Evolutionary conservation across 2,329 filamentous ascomycete species (phyloP).

Genomic region (Periconia sp.): DNA sequence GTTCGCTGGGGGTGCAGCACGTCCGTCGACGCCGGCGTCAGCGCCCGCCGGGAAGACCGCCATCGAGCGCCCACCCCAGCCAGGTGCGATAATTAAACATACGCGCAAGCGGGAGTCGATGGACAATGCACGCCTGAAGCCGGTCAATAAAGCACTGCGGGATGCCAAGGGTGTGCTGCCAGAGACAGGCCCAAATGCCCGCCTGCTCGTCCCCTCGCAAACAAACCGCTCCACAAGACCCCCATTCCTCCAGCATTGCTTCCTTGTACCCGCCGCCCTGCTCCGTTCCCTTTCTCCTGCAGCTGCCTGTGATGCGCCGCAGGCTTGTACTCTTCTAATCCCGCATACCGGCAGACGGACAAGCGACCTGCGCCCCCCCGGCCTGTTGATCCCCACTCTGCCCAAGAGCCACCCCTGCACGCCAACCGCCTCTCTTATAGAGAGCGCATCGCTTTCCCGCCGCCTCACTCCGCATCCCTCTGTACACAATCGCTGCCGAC

Average conservation of each 20-base stretch:
- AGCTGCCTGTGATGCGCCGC: slow-evolving; percentile 28
- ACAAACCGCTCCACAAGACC: slow-evolving; percentile 9
- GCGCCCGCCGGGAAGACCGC: no score
- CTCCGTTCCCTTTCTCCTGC: slow-evolving; percentile 27
- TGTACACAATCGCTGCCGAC: not conserved
- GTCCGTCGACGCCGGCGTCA: not conserved
- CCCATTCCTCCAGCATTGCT: slow-evolving; percentile 15
- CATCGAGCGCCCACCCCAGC: no score
- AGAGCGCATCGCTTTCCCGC: slow-evolving; percentile 16
- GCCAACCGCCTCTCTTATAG: slow-evolving; percentile 30
- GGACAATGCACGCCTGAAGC: slow-evolving; percentile 1
- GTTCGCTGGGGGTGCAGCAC: not conserved
- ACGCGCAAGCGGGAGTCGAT: slow-evolving; percentile 4
- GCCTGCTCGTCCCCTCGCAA: slow-evolving; percentile 2
- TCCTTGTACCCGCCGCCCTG: slow-evolving; percentile 25
- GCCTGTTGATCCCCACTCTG: slow-evolving; percentile 37
- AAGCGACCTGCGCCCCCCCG: slow-evolving; percentile 22
- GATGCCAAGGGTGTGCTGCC: slow-evolving; percentile 5
- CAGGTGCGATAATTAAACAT: not conserved
- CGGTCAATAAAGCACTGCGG: slow-evolving; percentile 4
- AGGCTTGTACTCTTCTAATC: slow-evolving; percentile 30
- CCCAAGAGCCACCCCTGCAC: slow-evolving; percentile 29
- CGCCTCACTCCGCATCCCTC: slow-evolving; percentile 10
- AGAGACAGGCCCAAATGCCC: not conserved
- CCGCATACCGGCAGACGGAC: slow-evolving; percentile 28